Conservation (phyloP, 2,329 filamentous ascomycete genomes). For the Epichloe gansuensis region DNA sequence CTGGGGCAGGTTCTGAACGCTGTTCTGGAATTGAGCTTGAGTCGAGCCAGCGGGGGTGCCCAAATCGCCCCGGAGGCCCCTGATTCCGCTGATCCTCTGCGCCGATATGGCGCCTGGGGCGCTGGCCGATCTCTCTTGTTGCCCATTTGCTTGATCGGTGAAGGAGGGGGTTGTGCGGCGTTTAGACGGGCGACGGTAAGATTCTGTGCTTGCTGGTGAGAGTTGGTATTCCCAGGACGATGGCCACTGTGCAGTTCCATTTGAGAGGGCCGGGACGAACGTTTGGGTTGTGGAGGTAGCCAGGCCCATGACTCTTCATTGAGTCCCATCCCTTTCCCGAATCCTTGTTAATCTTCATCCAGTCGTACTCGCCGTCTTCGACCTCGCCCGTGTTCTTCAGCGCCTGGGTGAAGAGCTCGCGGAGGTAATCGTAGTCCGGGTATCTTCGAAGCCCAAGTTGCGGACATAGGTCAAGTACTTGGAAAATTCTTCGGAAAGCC, state of each 20-base stretch:
- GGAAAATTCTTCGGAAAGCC: conserved; percentile 92
- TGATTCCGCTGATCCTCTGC: conserved; percentile 66
- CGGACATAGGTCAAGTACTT: conserved; percentile 96
- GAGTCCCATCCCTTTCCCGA: conserved; percentile 79
- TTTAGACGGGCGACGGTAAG: conserved; percentile 84
- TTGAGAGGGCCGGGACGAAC: conserved; percentile 65
- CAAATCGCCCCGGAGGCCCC: conserved; percentile 57
- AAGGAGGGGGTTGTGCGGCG: conserved; percentile 82
- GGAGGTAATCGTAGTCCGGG: conserved; percentile 97
- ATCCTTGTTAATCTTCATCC: conserved; percentile 90
- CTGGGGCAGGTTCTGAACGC: conserved; percentile 72
- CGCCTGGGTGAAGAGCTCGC: conserved; percentile 91
- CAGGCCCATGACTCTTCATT: conserved; percentile 50
- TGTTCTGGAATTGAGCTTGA: conserved; percentile 94
- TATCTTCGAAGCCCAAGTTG: conserved; percentile 96
- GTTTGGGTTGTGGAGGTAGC: conserved; percentile 63
- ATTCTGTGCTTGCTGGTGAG: conserved; percentile 49
- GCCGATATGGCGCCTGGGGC: conserved; percentile 59
- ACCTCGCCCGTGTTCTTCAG: conserved; percentile 89
- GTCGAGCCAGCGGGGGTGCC: conserved; percentile 81
- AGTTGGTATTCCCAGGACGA: conserved; percentile 51
- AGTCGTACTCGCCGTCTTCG: conserved; percentile 97
- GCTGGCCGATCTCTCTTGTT: conserved; percentile 64
- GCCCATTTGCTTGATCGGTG: conserved; percentile 70
- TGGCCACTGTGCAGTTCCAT: conserved; percentile 71